Evolutionary conservation across 768 basidiomycete genomes (phyloP).

Genomic region (Xerocomellus amylosporus): DNA sequence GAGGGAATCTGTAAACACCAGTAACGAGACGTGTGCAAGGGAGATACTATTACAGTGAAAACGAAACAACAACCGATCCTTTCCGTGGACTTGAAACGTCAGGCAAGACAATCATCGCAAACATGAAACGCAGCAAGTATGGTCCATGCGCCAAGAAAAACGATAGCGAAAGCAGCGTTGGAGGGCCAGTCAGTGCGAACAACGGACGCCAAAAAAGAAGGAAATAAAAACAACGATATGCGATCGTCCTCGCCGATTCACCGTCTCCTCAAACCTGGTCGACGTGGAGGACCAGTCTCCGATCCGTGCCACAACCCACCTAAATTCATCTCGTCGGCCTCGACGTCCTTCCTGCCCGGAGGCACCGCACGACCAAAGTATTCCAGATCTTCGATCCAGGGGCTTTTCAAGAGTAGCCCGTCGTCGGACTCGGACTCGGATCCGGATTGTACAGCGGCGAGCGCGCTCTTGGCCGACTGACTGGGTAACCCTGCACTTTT

Average conservation of each 20-base stretch:
- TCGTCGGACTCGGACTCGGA: constrained; percentile 25
- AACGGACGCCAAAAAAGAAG: neutral
- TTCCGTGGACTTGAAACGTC: neutral
- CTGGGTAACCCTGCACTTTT: neutral
- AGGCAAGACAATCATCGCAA: neutral
- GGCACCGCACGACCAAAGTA: constrained; percentile 21
- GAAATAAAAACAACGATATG: neutral
- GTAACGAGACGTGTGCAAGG: neutral
- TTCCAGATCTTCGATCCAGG: constrained; percentile 22
- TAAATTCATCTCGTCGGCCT: constrained; percentile 33
- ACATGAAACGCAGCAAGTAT: neutral
- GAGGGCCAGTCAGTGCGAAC: neutral
- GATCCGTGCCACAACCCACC: constrained; percentile 10
- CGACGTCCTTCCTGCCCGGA: neutral
- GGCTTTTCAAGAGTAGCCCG: constrained; percentile 18
- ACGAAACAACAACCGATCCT: neutral
- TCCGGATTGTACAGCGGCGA: neutral
- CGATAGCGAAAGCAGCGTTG: neutral
- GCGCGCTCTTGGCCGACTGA: neutral
- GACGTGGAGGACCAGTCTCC: constrained; percentile 6
- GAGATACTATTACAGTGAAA: constrained; percentile 2
- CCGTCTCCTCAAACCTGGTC: constrained; percentile 8
- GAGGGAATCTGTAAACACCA: too few species aligned
- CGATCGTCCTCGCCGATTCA: neutral
- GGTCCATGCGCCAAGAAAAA: constrained; percentile 7